Base-by-base conservation (phyloP, 768 basidiomycete genomes). In the Agrocybe praecox region DNA sequence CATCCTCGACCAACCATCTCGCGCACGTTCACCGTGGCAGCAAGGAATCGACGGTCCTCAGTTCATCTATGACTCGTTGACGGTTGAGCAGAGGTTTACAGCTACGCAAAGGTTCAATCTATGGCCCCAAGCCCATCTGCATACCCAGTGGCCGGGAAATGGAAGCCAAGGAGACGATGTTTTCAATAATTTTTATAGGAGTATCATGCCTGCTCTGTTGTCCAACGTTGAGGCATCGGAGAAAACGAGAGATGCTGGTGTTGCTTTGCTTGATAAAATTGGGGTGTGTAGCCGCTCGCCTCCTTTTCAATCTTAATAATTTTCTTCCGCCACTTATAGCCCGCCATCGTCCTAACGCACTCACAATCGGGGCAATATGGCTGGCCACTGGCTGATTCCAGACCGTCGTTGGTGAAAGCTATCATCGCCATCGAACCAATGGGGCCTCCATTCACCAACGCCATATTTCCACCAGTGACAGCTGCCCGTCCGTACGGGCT, bases 81-180 rank as follows among this genome's bases (percentile, higher is more conserved):
- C 53, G 2, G 65, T 79, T 45, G 76, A 80, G 57, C 69, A 76
- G n/a, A 72, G 67, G 17, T 77, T 80, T 45, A 81, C 80, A 7
- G 78, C 78, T 23, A 72, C 78, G 2, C 66, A 72, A 58, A 52
- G 60, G 2, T 73, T 72, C 58, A 63, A 70, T 17, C 65, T 80
- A 32, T 83, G 81, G 81, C 76, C 80, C 0, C 72, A 79, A 60
- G 77, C 80, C 3, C 56, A 60, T 1, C 62, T 80, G 43, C 80
- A 80, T 46, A 82, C 78, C 0, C 80, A 82, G 55, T 83, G 82
- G 82, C 80, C 79, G 2, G 82, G 82, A 17, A 77, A 74, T 49
- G 82, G 82, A n/a, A 74, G 67, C 47, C 62, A 67, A 24, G 80
- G 80, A 4, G 82, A 83, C 50, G 60, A 72, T 0, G 62, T 64